Evolutionary conservation across 2,329 filamentous ascomycete genomes (phyloP).

Genomic region (Cyanodermella asteris): DNA sequence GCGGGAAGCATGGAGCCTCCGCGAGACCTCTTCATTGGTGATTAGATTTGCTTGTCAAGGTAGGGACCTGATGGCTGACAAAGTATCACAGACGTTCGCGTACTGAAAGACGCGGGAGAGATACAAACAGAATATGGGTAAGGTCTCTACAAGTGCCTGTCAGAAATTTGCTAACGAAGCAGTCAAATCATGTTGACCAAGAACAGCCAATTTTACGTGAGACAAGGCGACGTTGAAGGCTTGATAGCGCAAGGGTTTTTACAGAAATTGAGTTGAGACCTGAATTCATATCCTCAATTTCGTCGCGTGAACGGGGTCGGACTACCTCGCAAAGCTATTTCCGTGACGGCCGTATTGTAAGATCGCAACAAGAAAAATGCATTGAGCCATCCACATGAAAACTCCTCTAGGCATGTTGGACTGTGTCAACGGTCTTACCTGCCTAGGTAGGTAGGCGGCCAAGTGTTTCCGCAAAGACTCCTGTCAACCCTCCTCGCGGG

Average conservation of each 20-base stretch:
- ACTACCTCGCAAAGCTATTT: neutral
- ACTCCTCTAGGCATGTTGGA: too few species aligned
- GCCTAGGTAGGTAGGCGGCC: too few species aligned
- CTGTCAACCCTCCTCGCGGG: too few species aligned
- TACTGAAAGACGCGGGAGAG: slow-evolving; percentile 89
- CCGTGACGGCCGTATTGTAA: too few species aligned
- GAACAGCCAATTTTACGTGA: slow-evolving; percentile 94
- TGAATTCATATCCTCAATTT: slow-evolving; percentile 5
- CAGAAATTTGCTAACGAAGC: slow-evolving; percentile 2
- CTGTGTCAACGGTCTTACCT: too few species aligned
- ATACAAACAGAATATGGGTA: slow-evolving; percentile 98
- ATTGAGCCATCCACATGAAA: too few species aligned
- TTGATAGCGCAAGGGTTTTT: slow-evolving; percentile 88
- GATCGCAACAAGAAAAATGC: too few species aligned
- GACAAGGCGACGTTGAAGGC: slow-evolving; percentile 85
- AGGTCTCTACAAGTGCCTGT: slow-evolving; percentile 14
- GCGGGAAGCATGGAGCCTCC: slow-evolving; percentile 87
- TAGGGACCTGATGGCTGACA: too few species aligned
- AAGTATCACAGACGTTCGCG: too few species aligned
- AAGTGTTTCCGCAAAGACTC: too few species aligned
- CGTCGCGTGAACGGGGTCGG: neutral
- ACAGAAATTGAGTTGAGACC: slow-evolving; percentile 56
- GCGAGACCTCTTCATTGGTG: slow-evolving; percentile 92
- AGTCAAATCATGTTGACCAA: slow-evolving; percentile 91
- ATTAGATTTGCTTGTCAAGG: too few species aligned